phyloP scores from a whole-genome alignment of 306 rosid genomes.

The Vigna unguiculata region DNA sequence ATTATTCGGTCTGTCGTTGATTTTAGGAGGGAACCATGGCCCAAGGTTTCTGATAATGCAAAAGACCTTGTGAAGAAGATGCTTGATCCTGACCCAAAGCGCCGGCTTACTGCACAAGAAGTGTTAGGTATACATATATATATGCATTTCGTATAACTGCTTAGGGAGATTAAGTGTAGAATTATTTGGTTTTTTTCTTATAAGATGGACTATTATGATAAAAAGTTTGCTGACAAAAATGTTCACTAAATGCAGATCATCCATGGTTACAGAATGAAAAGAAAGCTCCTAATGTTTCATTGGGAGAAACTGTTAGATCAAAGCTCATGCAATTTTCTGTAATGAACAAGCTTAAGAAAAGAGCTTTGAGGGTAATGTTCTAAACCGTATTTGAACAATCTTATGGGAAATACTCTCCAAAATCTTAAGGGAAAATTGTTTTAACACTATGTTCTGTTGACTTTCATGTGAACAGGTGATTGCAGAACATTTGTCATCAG shows the following conservation, averaged over 20 bases:
- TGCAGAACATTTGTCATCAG: constrained; percentile 85
- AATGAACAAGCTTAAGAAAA: constrained; percentile 98
- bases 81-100: constrained; percentile 88
- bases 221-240: not conserved
- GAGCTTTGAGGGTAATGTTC: constrained; percentile 84
- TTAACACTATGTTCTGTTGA: constrained; percentile 37
- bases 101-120: constrained; percentile 80
- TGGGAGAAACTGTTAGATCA: constrained; percentile 91
- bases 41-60: constrained; percentile 90
- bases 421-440: no score
- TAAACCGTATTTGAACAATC: constrained; percentile 25
- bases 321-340: constrained; percentile 93
- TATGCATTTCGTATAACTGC: constrained; percentile 7
- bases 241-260: constrained; percentile 71
- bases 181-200: constrained; percentile 16
- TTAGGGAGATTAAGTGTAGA: constrained; percentile 14
- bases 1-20: constrained; percentile 89
- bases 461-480: constrained; percentile 67
- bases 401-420: constrained; percentile 20
- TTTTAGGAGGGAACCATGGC: constrained; percentile 95
- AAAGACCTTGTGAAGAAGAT: constrained; percentile 95
- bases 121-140: constrained; percentile 74
- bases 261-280: constrained; percentile 91
- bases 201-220: not conserved
- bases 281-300: constrained; percentile 87